Evolutionary conservation across 2,329 filamentous ascomycete species (phyloP).

Genomic region (Thyridium curvatum): DNA sequence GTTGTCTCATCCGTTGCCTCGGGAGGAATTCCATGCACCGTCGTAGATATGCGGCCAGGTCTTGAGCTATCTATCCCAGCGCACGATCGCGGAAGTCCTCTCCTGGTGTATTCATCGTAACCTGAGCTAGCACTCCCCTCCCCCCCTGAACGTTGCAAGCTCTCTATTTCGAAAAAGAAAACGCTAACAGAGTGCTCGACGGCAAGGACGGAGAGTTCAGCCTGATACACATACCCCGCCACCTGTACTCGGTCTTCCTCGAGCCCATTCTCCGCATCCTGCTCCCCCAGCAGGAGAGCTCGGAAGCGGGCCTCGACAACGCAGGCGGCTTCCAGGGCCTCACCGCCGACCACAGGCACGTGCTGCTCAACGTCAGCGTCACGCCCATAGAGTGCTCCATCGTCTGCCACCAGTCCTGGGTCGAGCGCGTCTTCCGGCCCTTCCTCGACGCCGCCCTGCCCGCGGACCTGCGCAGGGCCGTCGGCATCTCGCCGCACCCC

Average conservation of each 20-base stretch:
- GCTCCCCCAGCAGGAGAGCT: slow-evolving; percentile 53
- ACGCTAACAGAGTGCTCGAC: too few species aligned
- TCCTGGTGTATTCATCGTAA: too few species aligned
- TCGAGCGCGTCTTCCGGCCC: slow-evolving; percentile 68
- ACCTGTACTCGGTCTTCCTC: slow-evolving; percentile 70
- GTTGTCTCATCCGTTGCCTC: too few species aligned
- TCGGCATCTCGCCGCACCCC: slow-evolving; percentile 74
- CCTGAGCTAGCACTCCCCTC: too few species aligned
- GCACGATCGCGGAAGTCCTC: too few species aligned
- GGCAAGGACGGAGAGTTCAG: slow-evolving; percentile 85
- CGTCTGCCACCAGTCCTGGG: slow-evolving; percentile 74
- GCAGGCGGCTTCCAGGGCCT: slow-evolving; percentile 35
- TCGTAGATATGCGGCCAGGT: too few species aligned
- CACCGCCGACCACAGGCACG: slow-evolving; percentile 52
- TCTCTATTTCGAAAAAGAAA: too few species aligned
- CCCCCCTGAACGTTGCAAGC: too few species aligned
- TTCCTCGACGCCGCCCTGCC: slow-evolving; percentile 55
- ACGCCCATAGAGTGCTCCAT: slow-evolving; percentile 91
- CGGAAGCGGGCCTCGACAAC: slow-evolving; percentile 28
- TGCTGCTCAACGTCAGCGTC: slow-evolving; percentile 88
- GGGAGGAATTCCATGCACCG: too few species aligned
- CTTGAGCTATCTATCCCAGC: too few species aligned
- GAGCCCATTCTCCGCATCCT: slow-evolving; percentile 84
- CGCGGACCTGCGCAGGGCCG: slow-evolving; percentile 39
- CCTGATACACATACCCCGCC: slow-evolving; percentile 83